Base-by-base conservation (phyloP, 352 stramenopile species). In the Pythium dissimile region DNA sequence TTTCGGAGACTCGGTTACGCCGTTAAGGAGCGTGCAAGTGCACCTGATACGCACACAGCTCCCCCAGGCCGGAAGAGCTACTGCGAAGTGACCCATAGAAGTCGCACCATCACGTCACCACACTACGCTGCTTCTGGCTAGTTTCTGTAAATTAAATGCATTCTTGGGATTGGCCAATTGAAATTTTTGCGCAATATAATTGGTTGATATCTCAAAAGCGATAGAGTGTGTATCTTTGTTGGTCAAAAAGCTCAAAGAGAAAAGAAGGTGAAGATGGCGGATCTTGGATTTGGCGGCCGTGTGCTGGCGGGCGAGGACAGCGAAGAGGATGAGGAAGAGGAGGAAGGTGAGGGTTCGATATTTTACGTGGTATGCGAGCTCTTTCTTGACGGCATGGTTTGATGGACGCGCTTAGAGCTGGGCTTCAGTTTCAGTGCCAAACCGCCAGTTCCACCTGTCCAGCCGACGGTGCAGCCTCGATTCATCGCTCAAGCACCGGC, bases 291-390 rank as follows among this genome's bases (percentile, higher is more conserved):
- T 46, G 73, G 78, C 52, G 81, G 81, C 2, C 81, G 81, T 42
- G 81, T 91, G 43, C 72, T 87, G 9, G 78, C 77, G 46, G 81
- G 81, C 39, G 81, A 91, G 67, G 81, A 91, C 70, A 91, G 81
- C 62, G 81, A 91, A 66, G 77, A 89, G 46, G 81, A 91, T 59
- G 78, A 60, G 16, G 52, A 86, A 18, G 77, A 88, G 8, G 77
- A 89, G 46, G 77, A 88, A 53, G 51, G 53, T 71, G 41, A 7
- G 41, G 12, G 23, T 24, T n/a, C 3, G 11, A 18, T 39, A 27
- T 52, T 6, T 30, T 37, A 24, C 39, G 12, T 41, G n/a, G n/a
- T n/a, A n/a, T n/a, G n/a, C n/a, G n/a, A n/a, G n/a, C n/a, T n/a
- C n/a, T n/a, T n/a, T n/a, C n/a, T n/a, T n/a, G 5, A 41, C 12